Base-by-base conservation (phyloP, 2,329 filamentous ascomycete species). In the Curvularia sp. region DNA sequence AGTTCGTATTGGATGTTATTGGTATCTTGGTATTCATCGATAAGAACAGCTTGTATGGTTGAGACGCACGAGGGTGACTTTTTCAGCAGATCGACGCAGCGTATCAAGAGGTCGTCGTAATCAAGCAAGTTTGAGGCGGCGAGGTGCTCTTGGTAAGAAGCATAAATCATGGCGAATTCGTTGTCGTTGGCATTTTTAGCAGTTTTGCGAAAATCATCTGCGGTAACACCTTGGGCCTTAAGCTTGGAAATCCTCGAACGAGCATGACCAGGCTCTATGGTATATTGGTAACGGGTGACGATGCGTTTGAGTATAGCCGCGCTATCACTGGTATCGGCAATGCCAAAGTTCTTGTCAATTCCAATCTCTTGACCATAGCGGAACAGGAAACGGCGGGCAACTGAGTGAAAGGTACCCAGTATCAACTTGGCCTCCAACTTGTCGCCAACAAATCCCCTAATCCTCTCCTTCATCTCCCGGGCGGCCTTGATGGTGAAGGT, bases 21-120 rank as follows among this genome's bases (percentile, higher is more conserved):
- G 7, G 94, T 98, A 78, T 99, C 94, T 77, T 99, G 94, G 63
- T 97, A 99, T 73, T 99, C 94, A 74, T 99, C 94, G 62, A 99
- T 96, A 46, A 99, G 83, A 6, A 98, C 93, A 0, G 92, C 87
- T 75, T 97, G 88, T 18, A 99, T 88, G 67, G 97, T 97, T 13
- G 89, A 89, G 3, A 97, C 93, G 69, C 93, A 97, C 13, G 86
- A 82, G 0, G 93, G 92, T 65, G 91, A 85, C 20, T 83, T 81
- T 58, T 84, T 85, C 20, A 99, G 83, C 10, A 99, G 83, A 58
- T 96, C 88, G 8, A 91, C 89, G 65, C 93, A 97, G 66, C 88
- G 87, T 13, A 97, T 83, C 5, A 99, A 84, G 22, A 99, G 83
- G 74, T 99, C 95, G 69, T 99, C 95, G 68, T 96, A 99, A 76